Percentiles rank a stretch among this genome's conserved stretches.
Evolutionary conservation across 1,139 yeast species (phyloP).

Genomic region (Blastobotrys proliferans): DNA sequence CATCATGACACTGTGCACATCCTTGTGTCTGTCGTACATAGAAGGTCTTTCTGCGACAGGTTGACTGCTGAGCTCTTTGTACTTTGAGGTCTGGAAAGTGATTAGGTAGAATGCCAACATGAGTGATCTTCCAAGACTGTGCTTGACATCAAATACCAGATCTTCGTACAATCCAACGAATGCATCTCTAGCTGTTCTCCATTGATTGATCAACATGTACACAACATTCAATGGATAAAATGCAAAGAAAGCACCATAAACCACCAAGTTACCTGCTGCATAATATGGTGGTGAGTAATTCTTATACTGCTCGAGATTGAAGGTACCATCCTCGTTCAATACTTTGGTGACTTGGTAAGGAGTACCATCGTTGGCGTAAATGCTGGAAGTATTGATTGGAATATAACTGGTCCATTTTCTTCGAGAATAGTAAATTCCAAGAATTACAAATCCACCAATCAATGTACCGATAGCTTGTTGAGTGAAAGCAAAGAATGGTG

Average conservation of each 20-base stretch:
- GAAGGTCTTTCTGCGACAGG: constrained; percentile 6
- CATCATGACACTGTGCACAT: constrained; percentile 15
- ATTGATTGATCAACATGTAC: constrained; percentile 23
- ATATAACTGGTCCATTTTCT: constrained; percentile 47
- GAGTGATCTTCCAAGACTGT: background rate
- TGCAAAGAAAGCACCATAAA: constrained; percentile 34
- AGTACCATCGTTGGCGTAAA: constrained; percentile 48
- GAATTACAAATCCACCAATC: constrained; percentile 41
- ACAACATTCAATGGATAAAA: constrained; percentile 29
- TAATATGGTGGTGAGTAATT: constrained; percentile 47
- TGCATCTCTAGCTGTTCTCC: constrained; percentile 23
- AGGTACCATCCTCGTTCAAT: constrained; percentile 34
- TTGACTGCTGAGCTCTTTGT: constrained; percentile 1
- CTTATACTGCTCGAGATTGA: constrained; percentile 32
- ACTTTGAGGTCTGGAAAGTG: constrained; percentile 5
- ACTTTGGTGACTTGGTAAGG: constrained; percentile 42
- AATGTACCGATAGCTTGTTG: constrained; percentile 43
- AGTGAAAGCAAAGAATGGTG: constrained; percentile 47
- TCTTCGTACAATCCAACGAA: constrained; percentile 17
- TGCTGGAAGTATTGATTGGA: constrained; percentile 50
- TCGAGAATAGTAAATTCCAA: constrained; percentile 49
- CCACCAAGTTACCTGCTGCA: constrained; percentile 40
- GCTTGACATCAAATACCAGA: constrained; percentile 2
- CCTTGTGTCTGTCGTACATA: constrained; percentile 13
- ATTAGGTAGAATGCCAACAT: constrained; percentile 1